Conservation (phyloP, 2,329 filamentous ascomycete species). For the Amesomyces nigricolor region DNA sequence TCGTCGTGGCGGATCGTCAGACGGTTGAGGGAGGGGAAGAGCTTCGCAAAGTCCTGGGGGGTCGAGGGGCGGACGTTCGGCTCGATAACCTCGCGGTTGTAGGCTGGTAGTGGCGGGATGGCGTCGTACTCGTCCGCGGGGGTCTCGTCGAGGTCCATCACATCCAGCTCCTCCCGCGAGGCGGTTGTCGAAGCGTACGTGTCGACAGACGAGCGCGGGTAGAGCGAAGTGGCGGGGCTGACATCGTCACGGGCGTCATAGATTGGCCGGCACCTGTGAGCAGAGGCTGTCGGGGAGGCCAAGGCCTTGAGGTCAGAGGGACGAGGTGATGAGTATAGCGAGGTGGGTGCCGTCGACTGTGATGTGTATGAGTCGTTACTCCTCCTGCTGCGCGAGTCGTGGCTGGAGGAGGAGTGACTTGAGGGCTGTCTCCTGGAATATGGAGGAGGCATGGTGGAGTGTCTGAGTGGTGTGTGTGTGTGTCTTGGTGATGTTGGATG, state of each 20-base stretch:
- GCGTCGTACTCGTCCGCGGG: constrained; percentile 31
- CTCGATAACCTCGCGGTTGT: constrained; percentile 56
- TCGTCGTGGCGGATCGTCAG: constrained; percentile 86
- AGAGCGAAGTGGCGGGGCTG: constrained; percentile 29
- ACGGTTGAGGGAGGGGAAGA: constrained; percentile 81
- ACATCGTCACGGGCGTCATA: constrained; percentile 25
- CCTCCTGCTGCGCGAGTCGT: constrained; percentile 34
- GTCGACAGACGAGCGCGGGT: constrained; percentile 59
- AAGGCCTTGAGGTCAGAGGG: constrained; percentile 35
- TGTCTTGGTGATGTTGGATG: constrained; percentile 10
- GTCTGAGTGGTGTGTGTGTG: constrained; percentile 11
- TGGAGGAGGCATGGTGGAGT: constrained; percentile 29
- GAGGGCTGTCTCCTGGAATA: constrained; percentile 35
- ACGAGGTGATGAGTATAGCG: constrained; percentile 38
- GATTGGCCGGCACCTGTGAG: constrained; percentile 9
- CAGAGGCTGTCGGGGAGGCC: constrained; percentile 12
- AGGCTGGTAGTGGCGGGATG: constrained; percentile 52
- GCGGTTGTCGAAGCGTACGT: constrained; percentile 73
- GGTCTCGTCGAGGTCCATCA: constrained; percentile 33
- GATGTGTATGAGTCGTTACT: constrained; percentile 44
- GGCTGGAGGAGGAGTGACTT: constrained; percentile 34
- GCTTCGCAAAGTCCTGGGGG: constrained; percentile 71
- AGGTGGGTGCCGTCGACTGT: constrained; percentile 44
- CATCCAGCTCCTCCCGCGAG: constrained; percentile 53
- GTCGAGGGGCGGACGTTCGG: constrained; percentile 68